phyloP scores from a whole-genome alignment of 192 early-diverging fungal species.

The Dissophora ornata region DNA sequence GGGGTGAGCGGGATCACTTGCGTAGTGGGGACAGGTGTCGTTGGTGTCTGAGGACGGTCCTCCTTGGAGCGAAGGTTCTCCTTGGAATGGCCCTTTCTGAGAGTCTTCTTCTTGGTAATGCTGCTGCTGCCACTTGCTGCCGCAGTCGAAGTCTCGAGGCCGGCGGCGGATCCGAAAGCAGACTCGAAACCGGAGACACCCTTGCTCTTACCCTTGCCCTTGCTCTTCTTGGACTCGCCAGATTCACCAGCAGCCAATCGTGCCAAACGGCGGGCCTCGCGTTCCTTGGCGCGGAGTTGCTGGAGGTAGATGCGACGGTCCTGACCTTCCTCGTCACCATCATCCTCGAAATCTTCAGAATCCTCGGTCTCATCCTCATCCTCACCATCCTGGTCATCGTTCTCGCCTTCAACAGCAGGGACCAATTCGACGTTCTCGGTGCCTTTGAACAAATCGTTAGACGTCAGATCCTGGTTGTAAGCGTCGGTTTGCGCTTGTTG shows the following conservation, averaged over 20 bases:
- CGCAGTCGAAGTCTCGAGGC: not conserved
- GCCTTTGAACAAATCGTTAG: conserved; percentile 18
- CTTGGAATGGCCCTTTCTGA: conserved; percentile 39
- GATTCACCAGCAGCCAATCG: conserved; percentile 25
- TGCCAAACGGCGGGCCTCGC: conserved; percentile 50
- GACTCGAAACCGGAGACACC: too few species aligned
- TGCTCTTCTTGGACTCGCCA: conserved; percentile 6
- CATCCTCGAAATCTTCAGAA: conserved; percentile 47
- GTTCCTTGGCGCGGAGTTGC: conserved; percentile 31
- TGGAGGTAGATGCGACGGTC: conserved; percentile 53
- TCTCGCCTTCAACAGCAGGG: conserved; percentile 9
- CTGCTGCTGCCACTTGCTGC: not conserved
- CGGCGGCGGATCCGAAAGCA: not conserved
- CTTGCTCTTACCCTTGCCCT: too few species aligned
- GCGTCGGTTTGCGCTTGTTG: not conserved
- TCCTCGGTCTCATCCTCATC: conserved; percentile 47
- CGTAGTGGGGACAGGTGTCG: conserved; percentile 45
- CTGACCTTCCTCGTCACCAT: conserved; percentile 52
- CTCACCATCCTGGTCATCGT: conserved; percentile 24
- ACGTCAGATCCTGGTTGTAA: not conserved
- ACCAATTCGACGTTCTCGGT: conserved; percentile 8
- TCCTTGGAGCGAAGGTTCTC: conserved; percentile 27
- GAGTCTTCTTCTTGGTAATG: conserved; percentile 19
- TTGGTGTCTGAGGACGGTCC: conserved; percentile 45
- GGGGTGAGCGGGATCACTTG: conserved; percentile 49